Evolutionary conservation across 306 rosid genomes (phyloP), one percentile per base, ranked within the genome.

Genomic region (Oemleria cerasiformis): DNA sequence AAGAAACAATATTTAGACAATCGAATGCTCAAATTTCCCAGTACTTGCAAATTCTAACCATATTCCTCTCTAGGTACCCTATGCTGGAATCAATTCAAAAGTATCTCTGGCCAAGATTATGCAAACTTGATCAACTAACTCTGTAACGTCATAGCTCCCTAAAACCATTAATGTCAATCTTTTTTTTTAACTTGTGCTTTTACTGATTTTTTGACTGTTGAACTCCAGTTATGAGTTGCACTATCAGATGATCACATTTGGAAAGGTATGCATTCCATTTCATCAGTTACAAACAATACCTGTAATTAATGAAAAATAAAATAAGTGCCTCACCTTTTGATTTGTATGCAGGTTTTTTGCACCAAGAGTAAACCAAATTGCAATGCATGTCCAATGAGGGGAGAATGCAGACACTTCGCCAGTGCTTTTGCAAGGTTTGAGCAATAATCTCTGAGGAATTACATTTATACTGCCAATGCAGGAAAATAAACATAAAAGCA

Each of bases 371-470:
- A 89, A 63, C 99, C 99, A 75, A 94, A 94, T 76, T 94, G 99
- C 80, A 94, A 89, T 73, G 96, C 99, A 68, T 94, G 99, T 75
- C 99, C 99, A 47, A 83, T 94, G 99, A 85, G 97, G 82, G 99
- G 95, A 78, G 99, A 94, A 62, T 94, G 99, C 85, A 89, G 96
- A 71, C 97, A 94, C 82, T 94, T 94, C 36, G 99, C 97, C 70
- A 94, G 98, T 75, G 98, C 98, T 77, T 94, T 94, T 79, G 98
- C 97, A 79, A 94, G 99, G 99, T 94, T 75, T 62, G 86, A 59
- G 50, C 73, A 54, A 79, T 64, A 34, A 67, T 61, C 23, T 61
- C 66, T 63, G 36, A 77, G 55, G 60, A 30, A 30, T 73, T 56
- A 70, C 54, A 13, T 63, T 59, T 53, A 77, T 71, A 20, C 59